Evolutionary conservation across 345 rosid species (phyloP), one percentile per base, ranked within the genome.

Genomic region (Streptanthus diversifolius): DNA sequence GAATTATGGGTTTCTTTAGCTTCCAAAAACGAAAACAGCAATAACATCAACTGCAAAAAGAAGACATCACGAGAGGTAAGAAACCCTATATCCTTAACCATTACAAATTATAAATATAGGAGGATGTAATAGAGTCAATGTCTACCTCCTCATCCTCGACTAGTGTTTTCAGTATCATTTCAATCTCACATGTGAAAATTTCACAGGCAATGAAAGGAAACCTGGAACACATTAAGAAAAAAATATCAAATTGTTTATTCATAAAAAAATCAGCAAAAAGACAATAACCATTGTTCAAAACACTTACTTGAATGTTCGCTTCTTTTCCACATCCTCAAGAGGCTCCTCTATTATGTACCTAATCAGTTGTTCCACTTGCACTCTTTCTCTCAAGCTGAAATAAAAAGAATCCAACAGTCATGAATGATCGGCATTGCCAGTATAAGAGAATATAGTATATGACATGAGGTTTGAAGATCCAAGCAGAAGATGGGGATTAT

Each of bases 101-200:
- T 58, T 55, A 6, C 6, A 14, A 52, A 62, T 37, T 51, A 35
- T 35, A 52, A 64, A 33, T 67, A 68, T 51, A 41, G 15, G 53
- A 56, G 18, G 48, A 40, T 47, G 41, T 32, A 70, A 54, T 49
- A 52, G 56, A n/a, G 52, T 62, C 36, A 61, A 68, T 12, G 24
- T 72, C 77, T 82, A 88, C 98, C 89, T 90, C 93, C 71, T 86
- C 97, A 68, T 93, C 95, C 73, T 93, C 98, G 5, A 88, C 95
- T 73, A 93, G 77, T n/a, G 97, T 86, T 79, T 84, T 93, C 51
- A 93, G 85, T 73, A 93, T 90, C 78, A 88, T 85, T 75, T 93
- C 98, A 75, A 93, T 90, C 81, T 90, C 95, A 82, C 97, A 90
- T 10, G 95, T 93, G 80, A 92, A 90, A 35, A 92, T 87, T 83